These are phyloP conservation scores for Fusarium veterinarium DNA, from an alignment of 2,329 filamentous ascomycete genomes.

Conservation along the genomic window DNA sequence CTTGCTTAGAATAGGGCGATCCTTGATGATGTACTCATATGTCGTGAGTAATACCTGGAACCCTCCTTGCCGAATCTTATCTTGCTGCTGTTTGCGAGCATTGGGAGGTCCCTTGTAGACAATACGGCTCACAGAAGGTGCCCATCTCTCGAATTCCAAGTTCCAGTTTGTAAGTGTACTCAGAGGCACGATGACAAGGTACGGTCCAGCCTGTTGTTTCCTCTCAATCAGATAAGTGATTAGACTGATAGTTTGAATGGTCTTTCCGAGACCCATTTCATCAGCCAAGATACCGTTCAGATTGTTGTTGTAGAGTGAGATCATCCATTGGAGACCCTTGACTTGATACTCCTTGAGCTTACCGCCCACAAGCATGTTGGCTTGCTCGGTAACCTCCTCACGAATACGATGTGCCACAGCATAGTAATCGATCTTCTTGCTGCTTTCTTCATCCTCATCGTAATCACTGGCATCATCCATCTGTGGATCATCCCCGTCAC, in stretches of 20 bases:
- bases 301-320: slow-evolving; percentile 99
- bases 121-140: slow-evolving; percentile 84
- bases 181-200: slow-evolving; percentile 94
- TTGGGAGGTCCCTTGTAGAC: slow-evolving; percentile 98
- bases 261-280: slow-evolving; percentile 99
- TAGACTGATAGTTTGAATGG: slow-evolving; percentile 97
- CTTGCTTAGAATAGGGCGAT: slow-evolving; percentile 93
- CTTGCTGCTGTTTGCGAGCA: slow-evolving; percentile 87
- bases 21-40: slow-evolving; percentile 99
- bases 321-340: slow-evolving; percentile 99
- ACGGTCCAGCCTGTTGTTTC: slow-evolving; percentile 92
- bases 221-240: slow-evolving; percentile 97
- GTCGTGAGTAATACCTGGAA: slow-evolving; percentile 98
- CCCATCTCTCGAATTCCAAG: slow-evolving; percentile 98
- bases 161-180: slow-evolving; percentile 99
- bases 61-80: slow-evolving; percentile 91
- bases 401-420: slow-evolving; percentile 96
- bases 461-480: slow-evolving; percentile 74
- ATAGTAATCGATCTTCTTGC: slow-evolving; percentile 96
- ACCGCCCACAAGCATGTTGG: slow-evolving; percentile 88
- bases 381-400: slow-evolving; percentile 88
- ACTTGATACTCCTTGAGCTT: slow-evolving; percentile 96
- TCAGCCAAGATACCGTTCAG: slow-evolving; percentile 98
- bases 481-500: slow-evolving; percentile 65
- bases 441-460: slow-evolving; percentile 75